Percentiles rank a stretch among this genome's conserved stretches.
phyloP scores from a whole-genome alignment of 2,329 filamentous ascomycete genomes.

The Bipolaris bicolor region DNA sequence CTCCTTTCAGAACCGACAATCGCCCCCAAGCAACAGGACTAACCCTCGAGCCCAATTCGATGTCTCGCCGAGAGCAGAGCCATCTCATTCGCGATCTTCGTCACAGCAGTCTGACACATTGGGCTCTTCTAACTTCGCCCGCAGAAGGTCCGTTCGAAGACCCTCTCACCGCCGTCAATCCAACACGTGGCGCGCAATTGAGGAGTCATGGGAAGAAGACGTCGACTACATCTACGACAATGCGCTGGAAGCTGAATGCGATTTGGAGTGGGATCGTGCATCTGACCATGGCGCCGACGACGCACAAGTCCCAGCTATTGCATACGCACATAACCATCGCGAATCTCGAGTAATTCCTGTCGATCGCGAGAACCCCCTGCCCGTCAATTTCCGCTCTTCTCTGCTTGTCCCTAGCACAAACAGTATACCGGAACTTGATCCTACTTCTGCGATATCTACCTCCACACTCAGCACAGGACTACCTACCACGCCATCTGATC shows the following conservation, averaged over 20 bases:
- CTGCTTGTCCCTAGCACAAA: slow-evolving; percentile 36
- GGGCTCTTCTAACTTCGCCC: slow-evolving; percentile 49
- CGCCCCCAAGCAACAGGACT: slow-evolving; percentile 22
- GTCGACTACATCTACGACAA: slow-evolving; percentile 68
- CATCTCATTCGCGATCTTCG: slow-evolving; percentile 39
- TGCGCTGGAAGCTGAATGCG: slow-evolving; percentile 64
- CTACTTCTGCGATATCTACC: slow-evolving; percentile 43
- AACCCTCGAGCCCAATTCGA: slow-evolving; percentile 32
- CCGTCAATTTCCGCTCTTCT: slow-evolving; percentile 33
- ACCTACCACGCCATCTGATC: slow-evolving; percentile 39
- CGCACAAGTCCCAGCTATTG: slow-evolving; percentile 35
- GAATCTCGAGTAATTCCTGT: slow-evolving; percentile 4
- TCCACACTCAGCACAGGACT: slow-evolving; percentile 39
- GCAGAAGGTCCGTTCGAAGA: slow-evolving; percentile 30
- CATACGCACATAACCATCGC: slow-evolving; percentile 11
- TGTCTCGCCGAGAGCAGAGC: slow-evolving; percentile 30
- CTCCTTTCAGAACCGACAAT: slow-evolving; percentile 34
- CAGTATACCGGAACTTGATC: slow-evolving; percentile 43
- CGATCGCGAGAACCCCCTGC: slow-evolving; percentile 23
- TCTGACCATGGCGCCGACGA: slow-evolving; percentile 42
- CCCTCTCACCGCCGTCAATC: slow-evolving; percentile 37
- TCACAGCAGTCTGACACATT: slow-evolving; percentile 55
- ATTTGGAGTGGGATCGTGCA: slow-evolving; percentile 63
- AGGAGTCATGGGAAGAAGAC: slow-evolving; percentile 65
- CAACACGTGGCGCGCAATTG: slow-evolving; percentile 45